phyloP scores from a whole-genome alignment of 495 filamentous ascomycete genomes.

The Glarea lozoyensis region DNA sequence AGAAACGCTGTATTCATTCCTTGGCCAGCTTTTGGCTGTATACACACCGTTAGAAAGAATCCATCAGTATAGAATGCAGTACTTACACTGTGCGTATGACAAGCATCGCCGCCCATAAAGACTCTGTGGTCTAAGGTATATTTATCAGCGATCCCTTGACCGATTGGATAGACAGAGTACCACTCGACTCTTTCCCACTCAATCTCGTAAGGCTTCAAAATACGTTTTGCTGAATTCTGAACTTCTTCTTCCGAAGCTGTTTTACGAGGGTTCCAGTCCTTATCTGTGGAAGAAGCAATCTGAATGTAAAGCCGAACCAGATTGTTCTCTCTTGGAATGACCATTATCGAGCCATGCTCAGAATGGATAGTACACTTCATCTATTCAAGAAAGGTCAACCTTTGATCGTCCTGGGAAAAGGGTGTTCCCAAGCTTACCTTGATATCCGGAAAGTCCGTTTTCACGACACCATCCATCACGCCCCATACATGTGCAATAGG shows the following conservation, averaged over 20 bases:
- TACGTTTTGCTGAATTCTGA: constrained; percentile 53
- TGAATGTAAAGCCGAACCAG: constrained; percentile 74
- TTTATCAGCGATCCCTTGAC: constrained; percentile 60
- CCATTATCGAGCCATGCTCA: constrained; percentile 60
- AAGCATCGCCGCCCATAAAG: constrained; percentile 74
- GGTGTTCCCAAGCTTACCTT: constrained; percentile 38
- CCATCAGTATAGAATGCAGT: constrained; percentile 24
- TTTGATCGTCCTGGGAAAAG: neutral
- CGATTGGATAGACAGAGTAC: constrained; percentile 64
- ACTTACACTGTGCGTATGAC: constrained; percentile 63
- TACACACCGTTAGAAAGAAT: constrained; percentile 17
- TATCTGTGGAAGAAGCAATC: constrained; percentile 56
- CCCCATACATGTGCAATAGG: constrained; percentile 66
- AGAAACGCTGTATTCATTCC: constrained; percentile 83
- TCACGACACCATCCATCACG: constrained; percentile 67
- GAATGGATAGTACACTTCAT: constrained; percentile 85
- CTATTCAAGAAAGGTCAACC: constrained; percentile 29
- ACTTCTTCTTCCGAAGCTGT: constrained; percentile 59
- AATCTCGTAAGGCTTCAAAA: constrained; percentile 58
- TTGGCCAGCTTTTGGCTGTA: constrained; percentile 66
- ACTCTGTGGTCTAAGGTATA: constrained; percentile 61
- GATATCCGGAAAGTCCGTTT: constrained; percentile 71
- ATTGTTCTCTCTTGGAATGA: constrained; percentile 65
- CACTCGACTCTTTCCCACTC: constrained; percentile 62
- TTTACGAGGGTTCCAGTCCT: constrained; percentile 50